Percentiles rank a stretch among this genome's conserved stretches.
Conservation (phyloP, 208 protist genomes). For the Leishmania tropica region DNA sequence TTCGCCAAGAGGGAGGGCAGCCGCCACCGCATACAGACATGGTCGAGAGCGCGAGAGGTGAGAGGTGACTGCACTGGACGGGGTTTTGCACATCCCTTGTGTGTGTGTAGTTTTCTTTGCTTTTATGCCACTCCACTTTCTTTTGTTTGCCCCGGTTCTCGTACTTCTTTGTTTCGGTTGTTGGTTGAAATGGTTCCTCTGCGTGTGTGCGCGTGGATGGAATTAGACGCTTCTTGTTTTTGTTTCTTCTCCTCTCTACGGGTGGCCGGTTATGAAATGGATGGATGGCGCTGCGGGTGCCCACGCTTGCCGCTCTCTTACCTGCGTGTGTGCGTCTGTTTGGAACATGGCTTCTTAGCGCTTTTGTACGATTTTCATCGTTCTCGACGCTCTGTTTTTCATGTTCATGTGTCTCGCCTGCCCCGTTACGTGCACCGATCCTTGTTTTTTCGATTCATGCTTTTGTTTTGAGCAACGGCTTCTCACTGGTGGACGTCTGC, state of each 20-base stretch:
- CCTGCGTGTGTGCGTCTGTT: neutral
- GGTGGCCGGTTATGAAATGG: neutral
- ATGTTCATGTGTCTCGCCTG: neutral
- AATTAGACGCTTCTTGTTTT: neutral
- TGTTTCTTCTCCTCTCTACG: neutral
- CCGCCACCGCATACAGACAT: neutral
- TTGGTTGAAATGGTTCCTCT: neutral
- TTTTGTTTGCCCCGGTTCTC: neutral
- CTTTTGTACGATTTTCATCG: neutral
- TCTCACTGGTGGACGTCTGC: neutral
- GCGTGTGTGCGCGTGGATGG: neutral
- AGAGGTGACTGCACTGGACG: neutral
- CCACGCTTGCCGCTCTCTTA: neutral
- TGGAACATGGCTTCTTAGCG: neutral
- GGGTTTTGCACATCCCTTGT: neutral
- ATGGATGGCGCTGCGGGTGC: neutral
- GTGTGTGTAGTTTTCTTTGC: neutral
- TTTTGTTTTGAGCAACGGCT: neutral
- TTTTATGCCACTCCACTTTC: neutral
- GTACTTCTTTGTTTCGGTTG: neutral
- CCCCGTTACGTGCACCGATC: neutral
- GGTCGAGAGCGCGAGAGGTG: neutral
- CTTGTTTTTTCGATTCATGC: constrained; percentile 2
- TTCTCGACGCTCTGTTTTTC: neutral
- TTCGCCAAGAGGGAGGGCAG: neutral